Evolutionary conservation across 2,329 filamentous ascomycete genomes (phyloP).

Genomic region (Calonectria pseudoturangicola): DNA sequence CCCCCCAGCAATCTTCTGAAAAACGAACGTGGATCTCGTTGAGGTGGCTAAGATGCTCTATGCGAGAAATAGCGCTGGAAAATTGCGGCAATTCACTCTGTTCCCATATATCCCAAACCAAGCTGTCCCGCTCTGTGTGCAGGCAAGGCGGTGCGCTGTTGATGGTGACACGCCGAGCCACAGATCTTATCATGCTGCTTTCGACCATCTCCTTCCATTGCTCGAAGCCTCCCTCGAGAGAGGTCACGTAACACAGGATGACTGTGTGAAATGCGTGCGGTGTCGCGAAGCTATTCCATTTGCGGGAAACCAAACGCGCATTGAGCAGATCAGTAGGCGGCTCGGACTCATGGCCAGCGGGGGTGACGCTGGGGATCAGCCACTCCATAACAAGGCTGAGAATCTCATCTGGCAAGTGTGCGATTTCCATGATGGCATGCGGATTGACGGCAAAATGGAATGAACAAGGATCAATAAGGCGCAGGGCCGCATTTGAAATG

Average conservation of each 20-base stretch:
- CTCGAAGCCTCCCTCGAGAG: background rate
- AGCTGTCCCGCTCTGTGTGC: background rate
- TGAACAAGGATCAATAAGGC: background rate
- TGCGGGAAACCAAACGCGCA: slow-evolving; percentile 9
- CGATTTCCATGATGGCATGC: background rate
- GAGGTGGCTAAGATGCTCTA: background rate
- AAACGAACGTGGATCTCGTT: slow-evolving; percentile 1
- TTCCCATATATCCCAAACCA: background rate
- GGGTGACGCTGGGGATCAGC: background rate
- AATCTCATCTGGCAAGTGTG: background rate
- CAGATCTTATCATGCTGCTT: background rate
- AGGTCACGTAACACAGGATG: background rate
- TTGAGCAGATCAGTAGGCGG: background rate
- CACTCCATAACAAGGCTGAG: background rate
- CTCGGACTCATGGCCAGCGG: background rate
- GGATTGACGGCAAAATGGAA: background rate
- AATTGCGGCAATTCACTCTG: background rate
- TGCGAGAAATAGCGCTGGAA: slow-evolving; percentile 1
- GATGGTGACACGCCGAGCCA: background rate
- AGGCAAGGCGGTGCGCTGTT: background rate
- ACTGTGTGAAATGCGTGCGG: background rate
- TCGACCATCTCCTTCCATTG: slow-evolving; percentile 5
- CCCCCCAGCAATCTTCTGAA: background rate
- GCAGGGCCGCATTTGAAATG: background rate
- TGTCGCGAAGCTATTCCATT: slow-evolving; percentile 16